A percentile compares a stretch with the other conserved stretches of the same genome.
These are phyloP conservation scores for Cryptococcus depauperatus DNA, from an alignment of 1,284 basidiomycete genomes.

Conservation along the genomic window DNA sequence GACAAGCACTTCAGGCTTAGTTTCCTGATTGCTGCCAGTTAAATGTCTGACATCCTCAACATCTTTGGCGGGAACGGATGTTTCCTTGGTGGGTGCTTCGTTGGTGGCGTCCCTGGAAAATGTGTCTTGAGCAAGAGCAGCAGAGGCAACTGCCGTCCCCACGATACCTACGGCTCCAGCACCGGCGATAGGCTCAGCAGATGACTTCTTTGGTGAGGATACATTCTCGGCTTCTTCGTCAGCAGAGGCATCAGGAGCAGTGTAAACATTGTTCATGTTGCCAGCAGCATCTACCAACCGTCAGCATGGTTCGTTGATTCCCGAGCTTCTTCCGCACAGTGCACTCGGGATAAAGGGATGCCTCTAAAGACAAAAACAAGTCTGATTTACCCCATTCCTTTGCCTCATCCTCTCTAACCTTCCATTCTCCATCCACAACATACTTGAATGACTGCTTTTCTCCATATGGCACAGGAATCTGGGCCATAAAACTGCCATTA, in stretches of 20 bases:
- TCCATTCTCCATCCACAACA: conserved; percentile 45
- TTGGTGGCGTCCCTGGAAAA: neutral
- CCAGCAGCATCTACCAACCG: conserved; percentile 38
- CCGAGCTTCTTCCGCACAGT: neutral
- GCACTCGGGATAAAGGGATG: neutral
- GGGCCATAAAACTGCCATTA: conserved; percentile 34
- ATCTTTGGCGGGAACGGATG: conserved; percentile 5
- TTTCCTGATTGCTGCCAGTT: conserved; percentile 6
- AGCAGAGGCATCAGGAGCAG: conserved; percentile 25
- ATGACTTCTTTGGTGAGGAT: no score
- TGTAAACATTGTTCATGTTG: conserved; percentile 47
- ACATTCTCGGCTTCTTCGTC: neutral
- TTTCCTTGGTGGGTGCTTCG: conserved; percentile 1
- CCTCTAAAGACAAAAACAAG: neutral
- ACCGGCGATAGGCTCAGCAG: neutral
- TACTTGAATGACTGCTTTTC: conserved; percentile 46
- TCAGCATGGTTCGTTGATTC: neutral
- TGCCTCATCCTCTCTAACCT: conserved; percentile 44
- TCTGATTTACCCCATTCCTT: conserved; percentile 44
- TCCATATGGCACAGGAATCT: conserved; percentile 37
- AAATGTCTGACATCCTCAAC: conserved; percentile 3
- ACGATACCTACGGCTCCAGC: neutral
- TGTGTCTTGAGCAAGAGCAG: neutral
- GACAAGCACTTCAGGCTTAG: conserved; percentile 20
- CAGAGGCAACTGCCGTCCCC: neutral